Base-by-base conservation (phyloP, 2,329 filamentous ascomycete genomes). In the Cercospora canescens region DNA sequence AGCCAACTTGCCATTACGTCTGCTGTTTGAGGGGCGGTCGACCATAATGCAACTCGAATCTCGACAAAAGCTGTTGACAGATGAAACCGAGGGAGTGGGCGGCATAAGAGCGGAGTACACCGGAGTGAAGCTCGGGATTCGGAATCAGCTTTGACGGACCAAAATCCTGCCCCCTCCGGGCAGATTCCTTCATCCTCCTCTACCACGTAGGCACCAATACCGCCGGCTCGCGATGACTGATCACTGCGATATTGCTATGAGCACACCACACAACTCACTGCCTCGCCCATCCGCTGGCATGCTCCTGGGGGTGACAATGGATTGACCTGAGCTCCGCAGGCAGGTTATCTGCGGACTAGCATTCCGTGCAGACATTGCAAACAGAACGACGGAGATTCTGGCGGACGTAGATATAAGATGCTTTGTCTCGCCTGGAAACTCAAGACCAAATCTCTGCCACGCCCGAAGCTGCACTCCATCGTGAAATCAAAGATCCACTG, bases 1-100 rank as follows among this genome's bases (percentile, higher is more conserved):
- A 24, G 41, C 41, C 14, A 52, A 35, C 45, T 68, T 71, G 30
- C 70, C 70, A 52, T 71, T 71, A 1, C 67, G 67, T 30, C 70
- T 61, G 21, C 63, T 68, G 14, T 34, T 30, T 16, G 65, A 50
- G 26, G 39, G 26, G n/a, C 34, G 34, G 37, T 60, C 57, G 11
- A n/a, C 37, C 57, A 60, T 60, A 39, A 6, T 16, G 30, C 24
- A 6, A 4, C 6, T 4, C 16, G 28, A 21, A 54, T 18, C 16
- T 11, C 2, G 24, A 18, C 6, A 11, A 1, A 18, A 11, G 39
- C 21, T n/a, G 8, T 6, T 7, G 6, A 18, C 12, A 11, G n/a
- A 21, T 11, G 39, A 18, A 45, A 24, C 6, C 9, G 41, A 24
- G 11, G 41, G 41, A 14, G 18, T 9, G 12, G 39, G 12, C 41